Percentiles rank a stretch among this genome's conserved stretches.
Conservation (phyloP, 2,329 filamentous ascomycete genomes). For the Aureobasidium mangrovei region DNA sequence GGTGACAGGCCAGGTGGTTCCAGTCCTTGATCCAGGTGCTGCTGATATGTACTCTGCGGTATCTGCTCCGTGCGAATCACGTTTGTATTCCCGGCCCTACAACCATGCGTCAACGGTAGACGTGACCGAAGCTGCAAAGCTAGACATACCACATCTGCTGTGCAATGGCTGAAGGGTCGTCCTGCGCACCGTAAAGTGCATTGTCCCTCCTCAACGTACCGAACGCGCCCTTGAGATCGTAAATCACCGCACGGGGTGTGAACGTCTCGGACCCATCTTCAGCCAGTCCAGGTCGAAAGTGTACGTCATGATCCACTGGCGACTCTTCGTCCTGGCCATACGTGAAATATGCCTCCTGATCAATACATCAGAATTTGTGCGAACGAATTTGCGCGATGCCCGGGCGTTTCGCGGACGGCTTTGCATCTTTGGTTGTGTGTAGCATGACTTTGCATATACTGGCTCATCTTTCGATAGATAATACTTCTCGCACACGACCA, state of each 20-base stretch:
- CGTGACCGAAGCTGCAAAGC: background rate
- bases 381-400: too few species aligned
- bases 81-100: slow-evolving; percentile 57
- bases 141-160: slow-evolving; percentile 32
- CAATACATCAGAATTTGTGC: background rate
- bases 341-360: slow-evolving; percentile 92
- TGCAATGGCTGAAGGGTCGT: slow-evolving; percentile 26
- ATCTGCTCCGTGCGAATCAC: slow-evolving; percentile 63
- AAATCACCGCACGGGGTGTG: slow-evolving; percentile 83
- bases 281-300: slow-evolving; percentile 77
- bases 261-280: slow-evolving; percentile 83
- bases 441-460: background rate
- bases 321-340: slow-evolving; percentile 62
- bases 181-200: slow-evolving; percentile 64
- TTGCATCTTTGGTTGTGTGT: background rate
- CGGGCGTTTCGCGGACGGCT: too few species aligned
- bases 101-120: background rate
- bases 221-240: slow-evolving; percentile 91
- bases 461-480: background rate
- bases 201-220: slow-evolving; percentile 82
- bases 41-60: slow-evolving; percentile 64
- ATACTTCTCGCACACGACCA: background rate
- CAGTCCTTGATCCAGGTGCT: slow-evolving; percentile 64
- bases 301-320: slow-evolving; percentile 71
- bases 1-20: slow-evolving; percentile 55